phyloP scores from a whole-genome alignment of 768 basidiomycete species.

The Omphalotus guepiniiformis region DNA sequence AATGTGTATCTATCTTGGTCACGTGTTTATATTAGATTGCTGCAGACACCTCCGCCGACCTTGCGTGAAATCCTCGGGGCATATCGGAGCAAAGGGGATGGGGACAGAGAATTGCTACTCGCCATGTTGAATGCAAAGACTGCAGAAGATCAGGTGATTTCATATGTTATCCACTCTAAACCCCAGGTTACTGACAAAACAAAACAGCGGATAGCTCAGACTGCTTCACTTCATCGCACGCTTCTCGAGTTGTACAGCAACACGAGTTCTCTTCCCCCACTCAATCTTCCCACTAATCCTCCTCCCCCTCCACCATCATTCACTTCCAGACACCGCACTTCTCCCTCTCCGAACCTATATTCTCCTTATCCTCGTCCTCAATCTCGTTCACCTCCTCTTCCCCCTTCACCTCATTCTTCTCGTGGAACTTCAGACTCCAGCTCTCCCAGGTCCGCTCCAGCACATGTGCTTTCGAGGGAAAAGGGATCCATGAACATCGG shows the following conservation, averaged over 20 bases:
- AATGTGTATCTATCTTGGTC: too few species aligned
- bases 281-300: conserved; percentile 9
- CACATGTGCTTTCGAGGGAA: too few species aligned
- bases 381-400: conserved; percentile 29
- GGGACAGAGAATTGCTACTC: conserved; percentile 80
- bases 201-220: conserved; percentile 62
- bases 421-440: conserved; percentile 61
- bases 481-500: conserved; percentile 79
- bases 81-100: conserved; percentile 82
- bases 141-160: conserved; percentile 81
- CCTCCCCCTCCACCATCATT: conserved; percentile 4
- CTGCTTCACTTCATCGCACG: conserved; percentile 65
- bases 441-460: conserved; percentile 67
- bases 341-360: conserved; percentile 36
- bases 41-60: conserved; percentile 70
- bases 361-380: conserved; percentile 4
- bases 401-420: conserved; percentile 73
- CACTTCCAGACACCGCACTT: conserved; percentile 19
- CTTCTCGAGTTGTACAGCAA: conserved; percentile 59
- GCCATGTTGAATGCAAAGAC: conserved; percentile 90
- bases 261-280: conserved; percentile 26
- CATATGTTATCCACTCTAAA: conserved; percentile 4
- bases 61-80: conserved; percentile 85
- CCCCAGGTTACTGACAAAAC: conserved; percentile 9
- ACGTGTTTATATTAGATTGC: background rate